Conservation (phyloP, 106 monocot genomes). For the Amphibolis antarctica region DNA sequence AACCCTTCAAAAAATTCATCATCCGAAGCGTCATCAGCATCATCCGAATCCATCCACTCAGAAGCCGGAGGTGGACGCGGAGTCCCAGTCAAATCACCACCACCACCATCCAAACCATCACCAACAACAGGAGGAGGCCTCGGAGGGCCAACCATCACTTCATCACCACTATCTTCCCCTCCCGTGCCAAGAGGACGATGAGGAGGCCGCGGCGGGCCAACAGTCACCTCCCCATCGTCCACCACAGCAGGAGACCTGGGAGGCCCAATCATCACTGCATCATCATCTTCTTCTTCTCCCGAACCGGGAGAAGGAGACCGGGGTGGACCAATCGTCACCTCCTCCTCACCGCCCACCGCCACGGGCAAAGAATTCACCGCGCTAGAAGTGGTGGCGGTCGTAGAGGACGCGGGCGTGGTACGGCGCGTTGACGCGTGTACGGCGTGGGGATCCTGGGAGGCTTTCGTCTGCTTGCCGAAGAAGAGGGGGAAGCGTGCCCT, state of each 20-base stretch:
- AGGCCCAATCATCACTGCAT: slow-evolving; percentile 18
- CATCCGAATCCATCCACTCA: slow-evolving; percentile 11
- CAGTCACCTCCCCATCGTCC: slow-evolving; percentile 5
- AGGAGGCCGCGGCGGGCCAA: slow-evolving; percentile 25
- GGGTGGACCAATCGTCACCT: slow-evolving; percentile 17
- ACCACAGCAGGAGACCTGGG: slow-evolving; percentile 11
- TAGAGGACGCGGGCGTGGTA: not conserved
- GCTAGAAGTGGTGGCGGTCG: not conserved
- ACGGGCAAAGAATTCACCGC: slow-evolving; percentile 6
- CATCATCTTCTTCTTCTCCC: slow-evolving; percentile 5
- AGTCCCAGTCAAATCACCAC: slow-evolving; percentile 21
- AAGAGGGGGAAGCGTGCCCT: slow-evolving; percentile 54
- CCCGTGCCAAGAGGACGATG: not conserved
- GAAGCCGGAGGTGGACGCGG: slow-evolving; percentile 18
- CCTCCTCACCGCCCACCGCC: slow-evolving; percentile 2
- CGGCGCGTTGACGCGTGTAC: slow-evolving; percentile 43
- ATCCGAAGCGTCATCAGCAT: slow-evolving; percentile 14
- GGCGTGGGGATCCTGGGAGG: slow-evolving; percentile 1
- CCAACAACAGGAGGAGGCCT: slow-evolving; percentile 10
- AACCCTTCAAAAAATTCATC: slow-evolving; percentile 20
- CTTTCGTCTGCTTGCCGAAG: slow-evolving; percentile 48
- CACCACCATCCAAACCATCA: slow-evolving; percentile 8
- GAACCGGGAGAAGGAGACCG: slow-evolving; percentile 1
- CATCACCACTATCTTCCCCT: slow-evolving; percentile 10
- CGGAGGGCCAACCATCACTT: slow-evolving; percentile 17